phyloP scores from a whole-genome alignment of 2,329 filamentous ascomycete genomes.

The Fusarium lateritium region DNA sequence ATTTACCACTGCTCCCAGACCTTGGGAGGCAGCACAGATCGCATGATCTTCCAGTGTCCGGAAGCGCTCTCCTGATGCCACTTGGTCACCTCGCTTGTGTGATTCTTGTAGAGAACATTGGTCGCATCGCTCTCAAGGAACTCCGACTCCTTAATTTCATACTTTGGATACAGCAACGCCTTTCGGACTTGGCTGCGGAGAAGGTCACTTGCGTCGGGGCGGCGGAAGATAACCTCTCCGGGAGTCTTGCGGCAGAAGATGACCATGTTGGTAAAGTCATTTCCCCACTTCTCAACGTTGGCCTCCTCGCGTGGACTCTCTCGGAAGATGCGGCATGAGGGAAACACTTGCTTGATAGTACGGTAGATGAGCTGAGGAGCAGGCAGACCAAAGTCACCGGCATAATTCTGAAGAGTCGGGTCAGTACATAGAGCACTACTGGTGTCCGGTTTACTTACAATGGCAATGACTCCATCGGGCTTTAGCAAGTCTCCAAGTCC shows the following conservation, averaged over 20 bases:
- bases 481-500: conserved; percentile 80
- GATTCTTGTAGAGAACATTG: conserved; percentile 71
- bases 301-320: conserved; percentile 73
- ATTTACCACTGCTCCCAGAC: conserved; percentile 87
- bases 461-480: conserved; percentile 86
- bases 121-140: conserved; percentile 63
- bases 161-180: conserved; percentile 78
- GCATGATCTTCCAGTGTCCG: conserved; percentile 94
- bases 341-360: conserved; percentile 87
- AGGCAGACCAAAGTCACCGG: conserved; percentile 85
- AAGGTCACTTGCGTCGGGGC: conserved; percentile 75
- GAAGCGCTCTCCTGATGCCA: conserved; percentile 83
- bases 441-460: conserved; percentile 69
- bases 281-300: conserved; percentile 62
- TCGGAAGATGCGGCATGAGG: conserved; percentile 91
- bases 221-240: conserved; percentile 74
- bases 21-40: conserved; percentile 79
- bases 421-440: conserved; percentile 30
- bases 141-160: conserved; percentile 74
- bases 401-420: conserved; percentile 80
- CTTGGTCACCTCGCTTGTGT: conserved; percentile 75
- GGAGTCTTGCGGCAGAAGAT: conserved; percentile 86
- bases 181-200: conserved; percentile 79
- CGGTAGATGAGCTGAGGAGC: conserved; percentile 83
- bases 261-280: conserved; percentile 95